Evolutionary conservation across 2,329 filamentous ascomycete genomes (phyloP).

Genomic region (Pseudocercospora fuligena): DNA sequence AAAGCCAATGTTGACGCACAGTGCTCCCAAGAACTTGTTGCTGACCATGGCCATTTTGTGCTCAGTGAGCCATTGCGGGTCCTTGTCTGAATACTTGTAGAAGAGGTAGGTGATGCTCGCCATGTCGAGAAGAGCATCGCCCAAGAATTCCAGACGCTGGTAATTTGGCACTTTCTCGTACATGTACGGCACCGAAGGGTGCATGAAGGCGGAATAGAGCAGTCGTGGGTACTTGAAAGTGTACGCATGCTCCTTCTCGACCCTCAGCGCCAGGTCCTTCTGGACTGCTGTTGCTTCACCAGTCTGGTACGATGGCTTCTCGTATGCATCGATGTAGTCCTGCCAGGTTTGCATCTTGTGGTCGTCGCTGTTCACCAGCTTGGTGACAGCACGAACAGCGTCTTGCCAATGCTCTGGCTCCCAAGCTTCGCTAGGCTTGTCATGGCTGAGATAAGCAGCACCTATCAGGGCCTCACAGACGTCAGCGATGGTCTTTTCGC

Average conservation of each 20-base stretch:
- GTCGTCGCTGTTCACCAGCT: slow-evolving; percentile 69
- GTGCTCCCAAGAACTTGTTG: slow-evolving; percentile 86
- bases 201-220: slow-evolving; percentile 82
- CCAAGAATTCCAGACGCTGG: slow-evolving; percentile 89
- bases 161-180: slow-evolving; percentile 85
- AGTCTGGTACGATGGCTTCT: slow-evolving; percentile 72
- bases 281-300: slow-evolving; percentile 68
- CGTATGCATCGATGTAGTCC: slow-evolving; percentile 75
- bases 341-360: slow-evolving; percentile 72
- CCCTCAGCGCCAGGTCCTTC: slow-evolving; percentile 66
- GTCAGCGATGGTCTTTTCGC: slow-evolving; percentile 80
- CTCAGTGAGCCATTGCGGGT: slow-evolving; percentile 96
- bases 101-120: slow-evolving; percentile 83
- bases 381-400: slow-evolving; percentile 68
- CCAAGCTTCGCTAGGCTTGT: slow-evolving; percentile 48
- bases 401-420: slow-evolving; percentile 59
- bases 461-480: slow-evolving; percentile 95
- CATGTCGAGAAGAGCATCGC: slow-evolving; percentile 87
- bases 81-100: slow-evolving; percentile 72
- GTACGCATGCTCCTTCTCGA: slow-evolving; percentile 66
- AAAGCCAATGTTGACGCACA: slow-evolving; percentile 78
- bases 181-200: slow-evolving; percentile 77
- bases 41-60: slow-evolving; percentile 99
- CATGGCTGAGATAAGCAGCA: slow-evolving; percentile 69
- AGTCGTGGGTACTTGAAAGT: slow-evolving; percentile 76